phyloP scores from a whole-genome alignment of 1,139 yeast species.

The Suhomyces terraborum region DNA sequence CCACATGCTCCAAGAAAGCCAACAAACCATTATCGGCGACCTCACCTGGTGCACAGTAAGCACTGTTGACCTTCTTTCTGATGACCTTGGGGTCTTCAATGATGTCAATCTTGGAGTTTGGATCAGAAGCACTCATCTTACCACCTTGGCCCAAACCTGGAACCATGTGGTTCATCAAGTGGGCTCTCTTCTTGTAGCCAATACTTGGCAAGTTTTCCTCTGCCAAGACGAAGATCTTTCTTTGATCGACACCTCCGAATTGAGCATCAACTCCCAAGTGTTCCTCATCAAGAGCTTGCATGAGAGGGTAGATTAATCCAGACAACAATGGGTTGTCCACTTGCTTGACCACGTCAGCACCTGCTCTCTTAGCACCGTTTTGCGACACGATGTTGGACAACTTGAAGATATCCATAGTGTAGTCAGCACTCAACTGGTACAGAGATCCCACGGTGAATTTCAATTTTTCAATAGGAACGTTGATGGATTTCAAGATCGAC shows the following conservation, averaged over 20 bases:
- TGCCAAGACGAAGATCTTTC: constrained; percentile 95
- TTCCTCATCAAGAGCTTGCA: constrained; percentile 98
- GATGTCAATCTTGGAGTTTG: constrained; percentile 93
- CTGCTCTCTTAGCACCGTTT: constrained; percentile 97
- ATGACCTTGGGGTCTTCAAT: constrained; percentile 86
- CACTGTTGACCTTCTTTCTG: constrained; percentile 86
- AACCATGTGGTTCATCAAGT: constrained; percentile 98
- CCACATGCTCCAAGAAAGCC: constrained; percentile 79
- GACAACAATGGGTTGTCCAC: constrained; percentile 90
- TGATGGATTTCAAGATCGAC: constrained; percentile 79
- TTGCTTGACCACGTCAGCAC: constrained; percentile 99
- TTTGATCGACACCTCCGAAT: constrained; percentile 98
- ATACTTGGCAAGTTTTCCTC: constrained; percentile 86
- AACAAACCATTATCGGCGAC: constrained; percentile 88
- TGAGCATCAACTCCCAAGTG: constrained; percentile 88
- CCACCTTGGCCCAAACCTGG: constrained; percentile 98
- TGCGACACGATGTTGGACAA: constrained; percentile 82
- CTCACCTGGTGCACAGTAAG: constrained; percentile 95
- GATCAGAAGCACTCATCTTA: constrained; percentile 98
- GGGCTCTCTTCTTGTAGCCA: constrained; percentile 97
- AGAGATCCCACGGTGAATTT: constrained; percentile 84
- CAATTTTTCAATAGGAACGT: constrained; percentile 89
- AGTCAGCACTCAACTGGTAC: constrained; percentile 76
- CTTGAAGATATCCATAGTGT: constrained; percentile 86
- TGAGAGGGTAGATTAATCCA: constrained; percentile 94